Evolutionary conservation across 164 flowering plant genomes (phyloP), one percentile per base, ranked within the genome.

Genomic region (Echeveria elegans): DNA sequence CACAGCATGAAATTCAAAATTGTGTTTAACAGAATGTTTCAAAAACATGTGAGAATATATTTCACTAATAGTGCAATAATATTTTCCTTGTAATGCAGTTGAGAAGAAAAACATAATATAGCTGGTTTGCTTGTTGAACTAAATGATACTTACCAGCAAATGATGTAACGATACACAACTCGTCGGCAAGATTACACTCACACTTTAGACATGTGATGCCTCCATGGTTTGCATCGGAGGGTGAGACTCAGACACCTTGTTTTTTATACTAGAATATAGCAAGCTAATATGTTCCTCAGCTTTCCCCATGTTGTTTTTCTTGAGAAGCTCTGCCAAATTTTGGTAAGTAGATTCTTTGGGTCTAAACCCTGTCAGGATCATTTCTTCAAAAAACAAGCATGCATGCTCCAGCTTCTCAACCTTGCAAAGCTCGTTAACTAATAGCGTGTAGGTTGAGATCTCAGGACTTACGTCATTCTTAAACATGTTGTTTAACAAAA

Each of bases 401-500:
- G 89, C 84, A 1, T 69, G 75, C 28, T 78, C 81, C 12, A 83
- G 73, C 38, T 80, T 81, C 62, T 83, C 87, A 72, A 70, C 81
- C 68, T 74, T 69, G 64, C 84, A 80, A 4, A 88, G 75, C 34
- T 85, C 84, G 34, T 68, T 63, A 23, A 83, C 81, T 71, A 86
- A 72, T 29, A 86, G 79, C 26, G 78, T 29, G 64, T 85, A 85
- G 26, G 87, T 79, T n/a, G 78, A 82, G 41, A 67, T 70, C 34
- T 82, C 88, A 40, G 82, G 72, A 50, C 91, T 79, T 34, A 82
- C 64, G 48, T 82, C 80, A 36, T 80, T 85, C 63, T 65, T 74
- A 41, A 82, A 75, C 86, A 85, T 88, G 73, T 88, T 85, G 52
- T 62, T 67, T 66, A 85, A 69, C 64, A 88, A 65, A 74, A 80